phyloP scores from a whole-genome alignment of 257 asterid genomes.

The Leptodermis oblonga region DNA sequence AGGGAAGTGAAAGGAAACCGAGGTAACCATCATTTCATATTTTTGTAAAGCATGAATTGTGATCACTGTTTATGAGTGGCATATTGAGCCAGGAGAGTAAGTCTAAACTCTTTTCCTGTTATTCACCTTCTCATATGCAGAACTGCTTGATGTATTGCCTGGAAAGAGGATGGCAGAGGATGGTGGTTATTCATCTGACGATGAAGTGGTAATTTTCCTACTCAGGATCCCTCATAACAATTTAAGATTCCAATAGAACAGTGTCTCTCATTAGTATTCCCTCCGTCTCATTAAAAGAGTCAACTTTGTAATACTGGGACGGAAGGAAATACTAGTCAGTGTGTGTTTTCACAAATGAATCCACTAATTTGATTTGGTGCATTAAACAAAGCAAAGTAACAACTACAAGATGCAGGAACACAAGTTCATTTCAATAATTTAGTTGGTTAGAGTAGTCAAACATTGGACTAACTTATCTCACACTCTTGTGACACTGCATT shows the following conservation, averaged over 20 bases:
- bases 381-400: neutral
- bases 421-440: neutral
- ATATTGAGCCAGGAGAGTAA: neutral
- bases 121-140: conserved; percentile 31
- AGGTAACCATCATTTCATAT: conserved; percentile 37
- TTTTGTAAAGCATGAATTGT: neutral
- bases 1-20: conserved; percentile 72
- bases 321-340: no score
- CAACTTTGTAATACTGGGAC: no score
- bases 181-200: conserved; percentile 72
- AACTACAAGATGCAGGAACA: neutral
- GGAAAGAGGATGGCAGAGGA: conserved; percentile 72
- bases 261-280: neutral
- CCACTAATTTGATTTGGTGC: conserved; percentile 2
- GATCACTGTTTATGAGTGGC: neutral
- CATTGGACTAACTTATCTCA: neutral
- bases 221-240: neutral
- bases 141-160: conserved; percentile 80
- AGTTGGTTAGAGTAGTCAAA: no score
- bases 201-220: conserved; percentile 41
- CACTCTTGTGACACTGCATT: neutral
- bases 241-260: neutral
- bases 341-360: neutral
- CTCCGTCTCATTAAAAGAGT: no score
- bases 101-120: neutral